Conservation (phyloP, 345 rosid species). For the Diplotaxis tenuifolia region DNA sequence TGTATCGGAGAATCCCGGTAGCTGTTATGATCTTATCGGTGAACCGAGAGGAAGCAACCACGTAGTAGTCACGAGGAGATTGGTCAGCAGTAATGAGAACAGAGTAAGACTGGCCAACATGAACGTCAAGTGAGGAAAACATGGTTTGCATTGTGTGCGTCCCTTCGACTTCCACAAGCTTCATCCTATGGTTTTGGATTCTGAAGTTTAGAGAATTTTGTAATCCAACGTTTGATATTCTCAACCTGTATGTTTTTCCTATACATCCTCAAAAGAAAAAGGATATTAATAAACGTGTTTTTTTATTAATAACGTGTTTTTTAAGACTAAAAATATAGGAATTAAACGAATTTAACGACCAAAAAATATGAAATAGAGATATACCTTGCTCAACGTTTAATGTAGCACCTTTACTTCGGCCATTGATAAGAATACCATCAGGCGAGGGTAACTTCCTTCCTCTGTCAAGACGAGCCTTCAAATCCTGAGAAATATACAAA, state of each 20-base stretch:
- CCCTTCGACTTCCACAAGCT: slow-evolving; percentile 66
- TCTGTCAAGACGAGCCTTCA: slow-evolving; percentile 54
- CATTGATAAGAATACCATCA: slow-evolving; percentile 89
- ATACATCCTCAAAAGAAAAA: background rate
- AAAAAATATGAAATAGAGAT: background rate
- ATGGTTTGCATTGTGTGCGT: slow-evolving; percentile 51
- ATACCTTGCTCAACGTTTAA: slow-evolving; percentile 81
- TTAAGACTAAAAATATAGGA: too few species aligned
- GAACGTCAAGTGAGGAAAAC: slow-evolving; percentile 50
- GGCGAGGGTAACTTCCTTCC: slow-evolving; percentile 73
- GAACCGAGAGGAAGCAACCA: slow-evolving; percentile 68
- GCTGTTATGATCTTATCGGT: slow-evolving; percentile 55
- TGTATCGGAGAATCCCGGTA: slow-evolving; percentile 71
- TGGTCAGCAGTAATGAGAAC: slow-evolving; percentile 58
- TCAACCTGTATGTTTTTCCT: slow-evolving; percentile 54
- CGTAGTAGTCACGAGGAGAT: slow-evolving; percentile 43
- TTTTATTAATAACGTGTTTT: too few species aligned
- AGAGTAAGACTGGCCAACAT: slow-evolving; percentile 68
- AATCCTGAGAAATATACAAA: slow-evolving; percentile 38
- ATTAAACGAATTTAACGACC: background rate
- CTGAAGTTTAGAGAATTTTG: slow-evolving; percentile 52
- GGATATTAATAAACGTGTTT: background rate
- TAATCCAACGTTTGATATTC: slow-evolving; percentile 61
- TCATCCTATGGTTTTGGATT: slow-evolving; percentile 46
- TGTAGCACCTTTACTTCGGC: slow-evolving; percentile 64